Evolutionary conservation across 2,329 filamentous ascomycete genomes (phyloP).

Genomic region (Verticillium dahliae): DNA sequence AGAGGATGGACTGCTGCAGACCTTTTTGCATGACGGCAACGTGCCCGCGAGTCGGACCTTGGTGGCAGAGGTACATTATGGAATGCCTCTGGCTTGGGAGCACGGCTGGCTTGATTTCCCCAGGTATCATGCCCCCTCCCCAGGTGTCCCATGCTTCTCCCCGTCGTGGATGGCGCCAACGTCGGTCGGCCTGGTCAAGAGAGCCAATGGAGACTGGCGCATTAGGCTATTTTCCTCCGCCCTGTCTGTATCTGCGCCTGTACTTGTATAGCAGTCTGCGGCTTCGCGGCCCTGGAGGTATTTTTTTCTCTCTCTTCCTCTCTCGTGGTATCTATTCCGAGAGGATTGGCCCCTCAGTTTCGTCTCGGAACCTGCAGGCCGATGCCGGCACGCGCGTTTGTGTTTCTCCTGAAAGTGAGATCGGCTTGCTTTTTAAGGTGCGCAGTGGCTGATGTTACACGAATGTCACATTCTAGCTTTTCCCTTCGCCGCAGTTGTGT

Average conservation of each 20-base stretch:
- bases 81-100: neutral
- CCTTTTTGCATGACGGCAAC: neutral
- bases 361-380: neutral
- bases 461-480: too few species aligned
- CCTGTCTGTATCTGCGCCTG: neutral
- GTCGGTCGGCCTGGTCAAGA: neutral
- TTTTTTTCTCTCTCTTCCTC: neutral
- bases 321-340: neutral
- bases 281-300: neutral
- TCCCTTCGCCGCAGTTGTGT: too few species aligned
- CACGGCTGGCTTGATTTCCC: neutral
- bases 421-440: neutral
- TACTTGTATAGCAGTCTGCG: neutral
- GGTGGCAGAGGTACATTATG: neutral
- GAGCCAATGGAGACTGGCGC: neutral
- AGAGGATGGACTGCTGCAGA: neutral
- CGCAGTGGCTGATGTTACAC: neutral
- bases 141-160: neutral
- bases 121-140: neutral
- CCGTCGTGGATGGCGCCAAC: neutral
- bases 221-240: neutral
- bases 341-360: neutral
- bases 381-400: neutral
- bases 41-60: neutral
- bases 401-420: neutral